These are phyloP conservation scores for Amanita pseudoporphyria DNA, from an alignment of 768 basidiomycete species.

Conservation along the genomic window DNA sequence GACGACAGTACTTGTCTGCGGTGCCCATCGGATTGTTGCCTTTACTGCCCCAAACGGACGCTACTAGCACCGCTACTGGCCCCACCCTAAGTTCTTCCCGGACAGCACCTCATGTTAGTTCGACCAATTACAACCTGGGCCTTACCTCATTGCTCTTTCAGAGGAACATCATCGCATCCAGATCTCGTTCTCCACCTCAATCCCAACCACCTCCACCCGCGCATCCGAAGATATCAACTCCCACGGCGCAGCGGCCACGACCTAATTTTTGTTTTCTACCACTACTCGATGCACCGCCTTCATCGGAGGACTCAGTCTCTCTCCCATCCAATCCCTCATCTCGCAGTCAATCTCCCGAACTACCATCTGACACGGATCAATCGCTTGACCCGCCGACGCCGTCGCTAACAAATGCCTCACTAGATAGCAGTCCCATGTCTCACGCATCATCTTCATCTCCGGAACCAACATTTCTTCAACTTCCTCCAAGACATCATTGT, in stretches of 20 bases:
- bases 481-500: slow-evolving; percentile 12
- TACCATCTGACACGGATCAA: slow-evolving; percentile 19
- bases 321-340: slow-evolving; percentile 11
- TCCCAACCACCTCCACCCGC: neutral
- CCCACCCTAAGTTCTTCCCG: slow-evolving; percentile 6
- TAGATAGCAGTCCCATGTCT: slow-evolving; percentile 27
- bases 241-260: slow-evolving; percentile 8
- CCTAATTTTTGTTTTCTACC: slow-evolving; percentile 19
- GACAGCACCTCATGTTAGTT: slow-evolving; percentile 8
- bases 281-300: slow-evolving; percentile 24
- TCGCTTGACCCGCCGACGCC: slow-evolving; percentile 27
- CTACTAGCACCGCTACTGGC: slow-evolving; percentile 6
- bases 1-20: slow-evolving; percentile 32
- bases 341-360: slow-evolving; percentile 14
- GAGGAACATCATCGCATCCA: slow-evolving; percentile 2
- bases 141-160: slow-evolving; percentile 9
- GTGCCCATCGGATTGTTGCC: slow-evolving; percentile 62
- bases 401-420: slow-evolving; percentile 25
- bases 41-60: slow-evolving; percentile 27
- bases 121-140: slow-evolving; percentile 10
- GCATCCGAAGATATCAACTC: neutral
- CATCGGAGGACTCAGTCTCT: slow-evolving; percentile 13
- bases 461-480: slow-evolving; percentile 20
- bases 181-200: neutral
- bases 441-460: slow-evolving; percentile 25